phyloP scores from a whole-genome alignment of 176 grass and related monocot species.

The Alopecurus myosuroides region DNA sequence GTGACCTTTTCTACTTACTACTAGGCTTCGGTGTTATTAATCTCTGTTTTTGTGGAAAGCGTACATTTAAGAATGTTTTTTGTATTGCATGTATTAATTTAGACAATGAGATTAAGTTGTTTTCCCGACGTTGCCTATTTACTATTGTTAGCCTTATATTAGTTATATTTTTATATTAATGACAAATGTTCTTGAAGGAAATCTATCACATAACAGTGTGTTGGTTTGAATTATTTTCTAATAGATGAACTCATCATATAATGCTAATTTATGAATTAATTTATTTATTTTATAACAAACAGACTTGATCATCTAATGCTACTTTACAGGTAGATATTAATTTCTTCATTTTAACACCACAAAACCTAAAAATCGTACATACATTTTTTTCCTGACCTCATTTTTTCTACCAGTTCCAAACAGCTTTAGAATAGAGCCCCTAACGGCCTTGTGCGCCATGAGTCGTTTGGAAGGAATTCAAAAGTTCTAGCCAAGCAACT shows the following conservation, averaged over 20 bases:
- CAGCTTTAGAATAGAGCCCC: slow-evolving; percentile 13
- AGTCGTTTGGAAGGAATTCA: slow-evolving; percentile 30
- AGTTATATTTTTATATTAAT: neutral
- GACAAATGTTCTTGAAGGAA: neutral
- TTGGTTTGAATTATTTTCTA: neutral
- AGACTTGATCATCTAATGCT: neutral
- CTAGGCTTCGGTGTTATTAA: neutral
- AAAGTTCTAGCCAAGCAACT: slow-evolving; percentile 19
- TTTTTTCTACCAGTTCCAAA: slow-evolving; percentile 37
- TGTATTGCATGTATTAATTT: neutral
- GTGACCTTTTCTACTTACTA: neutral
- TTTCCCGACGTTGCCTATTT: neutral
- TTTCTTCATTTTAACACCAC: neutral
- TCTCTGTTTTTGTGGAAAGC: neutral
- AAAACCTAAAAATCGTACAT: neutral
- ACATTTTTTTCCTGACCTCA: neutral
- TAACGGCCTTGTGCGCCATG: slow-evolving; percentile 29
- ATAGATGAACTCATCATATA: neutral
- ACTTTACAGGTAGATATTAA: neutral
- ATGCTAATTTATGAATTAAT: neutral
- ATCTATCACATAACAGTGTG: neutral
- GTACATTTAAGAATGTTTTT: neutral
- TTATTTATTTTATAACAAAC: neutral
- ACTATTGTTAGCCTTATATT: neutral
- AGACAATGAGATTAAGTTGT: neutral